phyloP scores from a whole-genome alignment of 2,329 filamentous ascomycete species.

The Lithohypha guttulata region DNA sequence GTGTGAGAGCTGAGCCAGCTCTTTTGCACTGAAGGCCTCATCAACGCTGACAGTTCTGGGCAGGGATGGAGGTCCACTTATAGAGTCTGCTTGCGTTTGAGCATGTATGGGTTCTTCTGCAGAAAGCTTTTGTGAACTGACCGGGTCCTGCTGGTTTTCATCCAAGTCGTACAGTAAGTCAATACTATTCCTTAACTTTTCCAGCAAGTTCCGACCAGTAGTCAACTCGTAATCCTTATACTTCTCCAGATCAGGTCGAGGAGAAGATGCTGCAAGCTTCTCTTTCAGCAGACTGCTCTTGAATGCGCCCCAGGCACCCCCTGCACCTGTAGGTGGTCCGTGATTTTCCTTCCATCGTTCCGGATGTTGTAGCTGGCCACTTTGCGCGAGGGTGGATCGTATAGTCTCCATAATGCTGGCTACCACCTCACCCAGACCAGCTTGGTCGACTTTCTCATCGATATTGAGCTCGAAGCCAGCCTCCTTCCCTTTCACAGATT shows the following conservation, averaged over 20 bases:
- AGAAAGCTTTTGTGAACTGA: background rate
- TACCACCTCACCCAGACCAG: conserved; percentile 53
- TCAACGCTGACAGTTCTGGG: conserved; percentile 7
- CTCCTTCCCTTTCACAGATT: conserved; percentile 24
- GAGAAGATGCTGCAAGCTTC: conserved; percentile 20
- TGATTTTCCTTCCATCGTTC: conserved; percentile 16
- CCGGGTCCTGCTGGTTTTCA: conserved; percentile 34
- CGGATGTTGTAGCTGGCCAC: conserved; percentile 44
- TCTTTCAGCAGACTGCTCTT: conserved; percentile 26
- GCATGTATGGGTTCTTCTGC: background rate
- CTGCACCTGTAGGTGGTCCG: background rate
- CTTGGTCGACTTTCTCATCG: conserved; percentile 51
- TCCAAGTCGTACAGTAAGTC: conserved; percentile 57
- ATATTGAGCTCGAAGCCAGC: conserved; percentile 36
- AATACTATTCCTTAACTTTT: conserved; percentile 51
- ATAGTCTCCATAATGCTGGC: conserved; percentile 55
- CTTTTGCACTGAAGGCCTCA: conserved; percentile 5
- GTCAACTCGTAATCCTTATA: conserved; percentile 22
- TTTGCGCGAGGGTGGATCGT: conserved; percentile 51
- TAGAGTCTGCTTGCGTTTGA: background rate
- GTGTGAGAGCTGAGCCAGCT: conserved; percentile 3
- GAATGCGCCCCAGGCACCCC: background rate
- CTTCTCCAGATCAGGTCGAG: conserved; percentile 14
- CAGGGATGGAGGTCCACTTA: background rate
- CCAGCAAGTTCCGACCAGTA: conserved; percentile 34